phyloP scores from a whole-genome alignment of 495 filamentous ascomycete species.

The Glarea lozoyensis region DNA sequence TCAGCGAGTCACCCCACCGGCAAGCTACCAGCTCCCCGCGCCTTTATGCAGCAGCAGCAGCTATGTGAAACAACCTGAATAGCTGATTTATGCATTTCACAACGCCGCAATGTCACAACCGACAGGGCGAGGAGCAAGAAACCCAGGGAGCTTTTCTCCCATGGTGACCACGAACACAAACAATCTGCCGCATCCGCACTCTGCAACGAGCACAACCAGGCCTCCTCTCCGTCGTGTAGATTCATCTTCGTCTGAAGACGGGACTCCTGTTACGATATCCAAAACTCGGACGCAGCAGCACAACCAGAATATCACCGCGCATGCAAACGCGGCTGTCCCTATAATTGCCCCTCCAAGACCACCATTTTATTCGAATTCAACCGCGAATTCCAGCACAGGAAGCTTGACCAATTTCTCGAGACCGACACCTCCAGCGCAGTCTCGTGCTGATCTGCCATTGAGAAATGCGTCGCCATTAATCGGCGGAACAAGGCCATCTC shows the following conservation, averaged over 20 bases:
- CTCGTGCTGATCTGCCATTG: constrained; percentile 9
- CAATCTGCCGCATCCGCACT: too few species aligned
- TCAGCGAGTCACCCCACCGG: not conserved
- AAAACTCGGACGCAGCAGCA: constrained; percentile 4
- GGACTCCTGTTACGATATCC: constrained; percentile 19
- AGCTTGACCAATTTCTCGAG: constrained; percentile 49
- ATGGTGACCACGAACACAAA: constrained; percentile 26
- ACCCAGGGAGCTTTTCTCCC: constrained; percentile 48
- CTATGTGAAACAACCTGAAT: constrained; percentile 13
- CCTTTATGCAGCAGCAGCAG: constrained; percentile 9
- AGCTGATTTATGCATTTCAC: constrained; percentile 13
- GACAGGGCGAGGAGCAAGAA: constrained; percentile 35
- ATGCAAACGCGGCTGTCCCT: constrained; percentile 8
- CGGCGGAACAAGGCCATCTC: not conserved
- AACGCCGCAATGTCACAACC: constrained; percentile 33
- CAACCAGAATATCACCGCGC: too few species aligned
- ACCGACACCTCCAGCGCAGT: constrained; percentile 6
- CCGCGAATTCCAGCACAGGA: constrained; percentile 20
- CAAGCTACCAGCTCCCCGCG: not conserved
- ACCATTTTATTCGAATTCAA: too few species aligned
- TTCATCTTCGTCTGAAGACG: not conserved
- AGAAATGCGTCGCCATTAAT: constrained; percentile 17
- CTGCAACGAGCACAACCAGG: too few species aligned
- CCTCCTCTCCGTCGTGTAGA: too few species aligned
- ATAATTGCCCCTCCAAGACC: constrained; percentile 11